phyloP scores from a whole-genome alignment of 2,329 filamentous ascomycete species.

The Trichoderma atrobrunneum region DNA sequence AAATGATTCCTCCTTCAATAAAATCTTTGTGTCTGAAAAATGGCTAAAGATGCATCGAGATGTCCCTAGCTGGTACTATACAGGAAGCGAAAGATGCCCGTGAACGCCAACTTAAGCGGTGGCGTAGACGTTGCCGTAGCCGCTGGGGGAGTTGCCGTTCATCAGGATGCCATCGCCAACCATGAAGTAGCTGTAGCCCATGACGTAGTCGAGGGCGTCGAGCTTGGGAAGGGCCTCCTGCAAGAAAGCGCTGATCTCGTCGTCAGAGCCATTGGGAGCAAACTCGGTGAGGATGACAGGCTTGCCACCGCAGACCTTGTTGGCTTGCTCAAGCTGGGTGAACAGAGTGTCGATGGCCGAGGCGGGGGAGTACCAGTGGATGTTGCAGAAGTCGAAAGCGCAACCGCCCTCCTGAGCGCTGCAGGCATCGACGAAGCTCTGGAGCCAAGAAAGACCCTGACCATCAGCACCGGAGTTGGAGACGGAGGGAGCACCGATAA shows the following conservation, averaged over 20 bases:
- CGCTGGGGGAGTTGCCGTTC: slow-evolving; percentile 40
- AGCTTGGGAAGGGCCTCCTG: slow-evolving; percentile 46
- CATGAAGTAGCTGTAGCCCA: slow-evolving; percentile 59
- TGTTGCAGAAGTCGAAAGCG: slow-evolving; percentile 57
- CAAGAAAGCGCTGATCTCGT: slow-evolving; percentile 49
- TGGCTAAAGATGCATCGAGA: slow-evolving; percentile 26
- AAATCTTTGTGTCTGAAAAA: slow-evolving; percentile 25
- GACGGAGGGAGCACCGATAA: slow-evolving; percentile 59
- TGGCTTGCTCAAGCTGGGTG: slow-evolving; percentile 48
- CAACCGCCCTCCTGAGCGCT: slow-evolving; percentile 39
- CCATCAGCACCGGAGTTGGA: slow-evolving; percentile 53
- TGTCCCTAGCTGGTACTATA: slow-evolving; percentile 37
- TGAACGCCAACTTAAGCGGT: slow-evolving; percentile 30
- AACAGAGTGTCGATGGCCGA: slow-evolving; percentile 51
- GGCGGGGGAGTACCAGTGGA: slow-evolving; percentile 62
- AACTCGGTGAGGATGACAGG: slow-evolving; percentile 66
- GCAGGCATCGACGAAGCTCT: slow-evolving; percentile 52
- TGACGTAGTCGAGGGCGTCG: slow-evolving; percentile 49
- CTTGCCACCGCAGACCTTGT: slow-evolving; percentile 46
- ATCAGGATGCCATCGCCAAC: slow-evolving; percentile 44
- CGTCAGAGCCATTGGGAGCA: slow-evolving; percentile 47
- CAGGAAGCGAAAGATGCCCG: slow-evolving; percentile 33
- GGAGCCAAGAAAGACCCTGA: slow-evolving; percentile 58
- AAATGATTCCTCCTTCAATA: slow-evolving; percentile 23
- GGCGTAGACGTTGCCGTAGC: slow-evolving; percentile 50